Percentiles rank a stretch among this genome's conserved stretches.
Evolutionary conservation across 2,329 filamentous ascomycete species (phyloP).

Genomic region (Arthrinium phaeospermum): DNA sequence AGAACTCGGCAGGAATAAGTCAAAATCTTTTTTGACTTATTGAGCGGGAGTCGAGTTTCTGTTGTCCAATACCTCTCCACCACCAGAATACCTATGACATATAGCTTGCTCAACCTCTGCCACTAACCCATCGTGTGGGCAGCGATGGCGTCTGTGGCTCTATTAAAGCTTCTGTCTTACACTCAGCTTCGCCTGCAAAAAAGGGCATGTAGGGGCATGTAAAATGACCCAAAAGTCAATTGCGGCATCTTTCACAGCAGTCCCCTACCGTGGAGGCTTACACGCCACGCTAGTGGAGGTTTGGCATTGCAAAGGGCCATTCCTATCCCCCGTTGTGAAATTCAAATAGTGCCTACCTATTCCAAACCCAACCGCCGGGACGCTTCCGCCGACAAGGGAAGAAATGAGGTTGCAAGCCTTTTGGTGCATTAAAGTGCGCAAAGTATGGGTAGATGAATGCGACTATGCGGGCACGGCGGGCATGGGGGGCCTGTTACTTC

Average conservation of each 20-base stretch:
- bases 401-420: constrained; percentile 14
- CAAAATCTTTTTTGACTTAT: not conserved
- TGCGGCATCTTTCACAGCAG: not conserved
- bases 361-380: constrained; percentile 1
- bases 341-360: not conserved
- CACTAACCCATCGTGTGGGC: not conserved
- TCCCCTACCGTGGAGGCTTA: not conserved
- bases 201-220: not conserved
- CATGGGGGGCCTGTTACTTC: not conserved
- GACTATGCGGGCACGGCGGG: not conserved
- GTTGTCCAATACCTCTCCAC: not conserved
- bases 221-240: constrained; percentile 1
- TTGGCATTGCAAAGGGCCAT: not conserved
- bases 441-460: not conserved
- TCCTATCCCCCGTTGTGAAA: not conserved
- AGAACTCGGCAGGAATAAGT: not conserved
- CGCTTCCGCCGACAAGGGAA: constrained; percentile 8
- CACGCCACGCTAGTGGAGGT: not conserved
- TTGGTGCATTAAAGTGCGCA: constrained; percentile 1
- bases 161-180: not conserved
- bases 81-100: not conserved
- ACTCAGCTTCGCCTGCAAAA: not conserved
- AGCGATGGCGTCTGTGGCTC: not conserved
- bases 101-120: not conserved
- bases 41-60: not conserved